Conservation (phyloP, 371 early-diverging fungal genomes). For the Lichtheimia hyalospora region DNA sequence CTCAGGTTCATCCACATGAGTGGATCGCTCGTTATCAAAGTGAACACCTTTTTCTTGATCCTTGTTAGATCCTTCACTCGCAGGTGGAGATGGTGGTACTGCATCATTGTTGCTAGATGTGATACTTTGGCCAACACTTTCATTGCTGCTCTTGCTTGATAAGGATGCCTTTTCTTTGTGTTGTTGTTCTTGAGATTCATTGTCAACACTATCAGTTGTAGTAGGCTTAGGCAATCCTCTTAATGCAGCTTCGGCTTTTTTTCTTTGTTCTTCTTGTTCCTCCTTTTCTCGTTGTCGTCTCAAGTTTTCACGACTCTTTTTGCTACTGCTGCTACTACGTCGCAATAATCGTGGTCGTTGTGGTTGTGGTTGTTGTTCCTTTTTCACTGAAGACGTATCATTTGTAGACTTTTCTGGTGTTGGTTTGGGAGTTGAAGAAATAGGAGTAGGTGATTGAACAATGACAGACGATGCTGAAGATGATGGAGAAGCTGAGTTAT, state of each 20-base stretch:
- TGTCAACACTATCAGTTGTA: too few species aligned
- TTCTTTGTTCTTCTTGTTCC: conserved; percentile 9
- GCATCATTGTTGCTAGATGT: background rate
- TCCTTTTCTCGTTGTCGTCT: conserved; percentile 20
- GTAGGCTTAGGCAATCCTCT: too few species aligned
- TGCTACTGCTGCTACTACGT: conserved; percentile 33
- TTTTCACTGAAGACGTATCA: too few species aligned
- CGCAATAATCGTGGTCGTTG: conserved; percentile 16
- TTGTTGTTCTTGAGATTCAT: too few species aligned
- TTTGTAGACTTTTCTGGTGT: conserved; percentile 1
- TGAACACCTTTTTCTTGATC: conserved; percentile 13
- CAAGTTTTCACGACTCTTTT: conserved; percentile 41
- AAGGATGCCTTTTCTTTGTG: too few species aligned
- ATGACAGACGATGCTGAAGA: background rate
- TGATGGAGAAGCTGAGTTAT: background rate
- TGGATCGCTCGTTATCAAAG: conserved; percentile 2
- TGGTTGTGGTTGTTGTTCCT: too few species aligned
- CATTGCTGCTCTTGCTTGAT: background rate
- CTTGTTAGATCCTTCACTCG: conserved; percentile 4
- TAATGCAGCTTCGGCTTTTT: background rate
- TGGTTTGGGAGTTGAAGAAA: background rate
- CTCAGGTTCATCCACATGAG: conserved; percentile 3
- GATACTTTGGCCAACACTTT: background rate
- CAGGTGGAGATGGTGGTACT: background rate
- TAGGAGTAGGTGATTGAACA: too few species aligned